A percentile compares a stretch with the other conserved stretches of the same genome.
phyloP scores from a whole-genome alignment of 208 protist genomes.

The Crithidia sp. region DNA sequence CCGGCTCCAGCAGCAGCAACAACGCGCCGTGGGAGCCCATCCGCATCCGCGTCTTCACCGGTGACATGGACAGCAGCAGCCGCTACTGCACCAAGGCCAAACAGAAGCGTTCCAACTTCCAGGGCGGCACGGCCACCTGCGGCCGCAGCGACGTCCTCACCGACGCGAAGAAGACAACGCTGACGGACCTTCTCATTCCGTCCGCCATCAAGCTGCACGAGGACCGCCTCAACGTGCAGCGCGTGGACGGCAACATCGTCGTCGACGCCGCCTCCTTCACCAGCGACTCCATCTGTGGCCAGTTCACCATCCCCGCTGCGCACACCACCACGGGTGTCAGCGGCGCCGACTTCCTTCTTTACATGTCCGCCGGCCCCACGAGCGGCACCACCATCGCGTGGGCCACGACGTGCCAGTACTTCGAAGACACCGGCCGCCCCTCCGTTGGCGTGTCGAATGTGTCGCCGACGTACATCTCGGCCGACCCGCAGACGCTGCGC shows the following conservation, averaged over 20 bases:
- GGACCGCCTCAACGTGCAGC: slow-evolving; percentile 49
- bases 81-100: slow-evolving; percentile 52
- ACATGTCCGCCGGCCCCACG: slow-evolving; percentile 55
- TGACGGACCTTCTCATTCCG: slow-evolving; percentile 43
- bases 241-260: slow-evolving; percentile 13
- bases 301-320: slow-evolving; percentile 37
- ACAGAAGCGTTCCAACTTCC: slow-evolving; percentile 33
- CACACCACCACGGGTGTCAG: slow-evolving; percentile 50
- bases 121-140: slow-evolving; percentile 30
- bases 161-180: slow-evolving; percentile 23
- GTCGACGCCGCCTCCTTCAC: background rate
- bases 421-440: slow-evolving; percentile 23
- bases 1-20: background rate
- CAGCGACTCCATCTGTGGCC: too few species aligned
- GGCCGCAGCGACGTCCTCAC: slow-evolving; percentile 45
- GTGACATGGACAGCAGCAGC: slow-evolving; percentile 39
- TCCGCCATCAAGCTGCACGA: slow-evolving; percentile 47
- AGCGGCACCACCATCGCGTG: slow-evolving; percentile 32
- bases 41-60: slow-evolving; percentile 45
- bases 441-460: slow-evolving; percentile 32
- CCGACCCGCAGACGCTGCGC: slow-evolving; percentile 21
- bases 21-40: slow-evolving; percentile 37
- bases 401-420: slow-evolving; percentile 48
- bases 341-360: slow-evolving; percentile 65
- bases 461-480: slow-evolving; percentile 22